Evolutionary conservation across 2,329 filamentous ascomycete species (phyloP).

Genomic region (Alternaria atra): DNA sequence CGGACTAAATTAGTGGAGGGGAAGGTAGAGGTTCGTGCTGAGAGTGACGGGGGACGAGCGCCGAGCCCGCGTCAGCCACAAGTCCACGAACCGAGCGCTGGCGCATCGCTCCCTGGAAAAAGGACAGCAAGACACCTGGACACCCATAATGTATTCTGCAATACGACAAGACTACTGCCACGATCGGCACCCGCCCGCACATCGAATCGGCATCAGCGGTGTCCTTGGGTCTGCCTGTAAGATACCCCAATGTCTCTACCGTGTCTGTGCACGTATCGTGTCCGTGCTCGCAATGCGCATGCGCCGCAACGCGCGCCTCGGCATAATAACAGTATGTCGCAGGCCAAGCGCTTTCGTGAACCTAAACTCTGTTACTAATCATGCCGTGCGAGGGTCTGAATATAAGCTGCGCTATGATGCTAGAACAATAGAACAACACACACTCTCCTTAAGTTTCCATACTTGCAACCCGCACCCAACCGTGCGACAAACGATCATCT

Average conservation of each 20-base stretch:
- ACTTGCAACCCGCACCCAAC: too few species aligned
- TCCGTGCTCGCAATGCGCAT: too few species aligned
- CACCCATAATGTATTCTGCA: conserved; percentile 39
- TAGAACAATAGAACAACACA: too few species aligned
- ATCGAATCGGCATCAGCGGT: conserved; percentile 10
- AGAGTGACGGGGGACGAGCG: conserved; percentile 27
- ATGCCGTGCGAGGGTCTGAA: too few species aligned
- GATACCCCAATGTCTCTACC: conserved; percentile 16
- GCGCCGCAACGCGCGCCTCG: too few species aligned
- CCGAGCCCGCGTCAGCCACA: conserved; percentile 39
- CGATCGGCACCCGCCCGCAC: conserved; percentile 3
- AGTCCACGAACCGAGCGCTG: conserved; percentile 30
- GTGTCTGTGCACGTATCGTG: too few species aligned
- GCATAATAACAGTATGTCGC: too few species aligned
- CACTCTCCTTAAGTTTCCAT: too few species aligned
- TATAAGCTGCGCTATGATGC: too few species aligned
- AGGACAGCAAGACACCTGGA: conserved; percentile 23
- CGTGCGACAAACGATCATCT: too few species aligned
- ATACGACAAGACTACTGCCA: conserved; percentile 34
- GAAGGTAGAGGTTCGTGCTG: conserved; percentile 24
- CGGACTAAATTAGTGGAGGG: conserved; percentile 28
- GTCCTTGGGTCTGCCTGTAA: conserved; percentile 7
- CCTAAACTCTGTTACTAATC: too few species aligned
- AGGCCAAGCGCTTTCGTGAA: too few species aligned
- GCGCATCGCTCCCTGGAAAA: conserved; percentile 19